These are phyloP conservation scores for Entomortierella lignicola DNA, from an alignment of 192 early-diverging fungal genomes.

Conservation along the genomic window DNA sequence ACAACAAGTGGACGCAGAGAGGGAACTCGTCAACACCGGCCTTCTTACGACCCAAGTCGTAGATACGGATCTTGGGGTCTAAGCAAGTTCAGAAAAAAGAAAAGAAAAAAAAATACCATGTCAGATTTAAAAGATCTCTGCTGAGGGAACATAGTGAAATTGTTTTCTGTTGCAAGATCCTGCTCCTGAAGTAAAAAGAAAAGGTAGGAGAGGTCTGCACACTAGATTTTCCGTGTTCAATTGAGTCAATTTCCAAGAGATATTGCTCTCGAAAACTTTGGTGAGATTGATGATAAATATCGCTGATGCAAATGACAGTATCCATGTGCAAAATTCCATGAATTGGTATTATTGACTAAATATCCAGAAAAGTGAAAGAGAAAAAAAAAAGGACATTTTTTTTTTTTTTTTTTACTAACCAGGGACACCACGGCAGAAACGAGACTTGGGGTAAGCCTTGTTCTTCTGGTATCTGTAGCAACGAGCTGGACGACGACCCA, in stretches of 20 bases:
- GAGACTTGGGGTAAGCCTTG: constrained; percentile 99
- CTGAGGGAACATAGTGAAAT: not conserved
- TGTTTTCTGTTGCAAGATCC: not conserved
- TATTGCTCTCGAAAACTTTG: too few species aligned
- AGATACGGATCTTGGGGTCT: constrained; percentile 99
- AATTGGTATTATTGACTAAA: not conserved
- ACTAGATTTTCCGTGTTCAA: too few species aligned
- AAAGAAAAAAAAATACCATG: not conserved
- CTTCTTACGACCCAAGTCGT: constrained; percentile 98
- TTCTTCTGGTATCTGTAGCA: constrained; percentile 99
- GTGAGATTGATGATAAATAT: too few species aligned
- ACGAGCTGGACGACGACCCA: constrained; percentile 99
- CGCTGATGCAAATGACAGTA: too few species aligned
- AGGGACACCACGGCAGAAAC: constrained; percentile 99
- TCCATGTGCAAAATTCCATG: not conserved
- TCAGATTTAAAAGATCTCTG: not conserved
- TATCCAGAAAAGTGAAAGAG: not conserved
- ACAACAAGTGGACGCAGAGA: constrained; percentile 94
- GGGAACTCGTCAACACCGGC: constrained; percentile 99
- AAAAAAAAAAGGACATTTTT: not conserved
- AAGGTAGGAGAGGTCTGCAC: too few species aligned
- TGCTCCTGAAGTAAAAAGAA: too few species aligned
- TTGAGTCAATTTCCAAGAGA: too few species aligned
- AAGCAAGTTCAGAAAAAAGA: too few species aligned
- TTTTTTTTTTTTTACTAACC: constrained; percentile 49